Conservation (phyloP, 305 asterid species). For the Stenogyne calaminthoides region DNA sequence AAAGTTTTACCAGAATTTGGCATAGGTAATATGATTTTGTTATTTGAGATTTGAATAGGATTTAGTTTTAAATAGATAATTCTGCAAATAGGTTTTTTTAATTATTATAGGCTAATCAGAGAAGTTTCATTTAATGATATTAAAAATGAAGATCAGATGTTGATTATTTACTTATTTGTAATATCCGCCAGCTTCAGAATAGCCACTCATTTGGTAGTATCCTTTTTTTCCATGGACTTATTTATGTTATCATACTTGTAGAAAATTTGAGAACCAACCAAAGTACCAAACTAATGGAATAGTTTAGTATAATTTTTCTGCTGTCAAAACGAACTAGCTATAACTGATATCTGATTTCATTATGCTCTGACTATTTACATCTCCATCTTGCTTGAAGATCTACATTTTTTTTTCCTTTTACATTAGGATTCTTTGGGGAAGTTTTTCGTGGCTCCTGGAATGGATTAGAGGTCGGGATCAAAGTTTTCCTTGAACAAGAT, state of each 20-base stretch:
- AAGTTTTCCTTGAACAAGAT: constrained; percentile 94
- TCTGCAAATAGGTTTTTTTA: not conserved
- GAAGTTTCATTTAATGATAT: constrained; percentile 17
- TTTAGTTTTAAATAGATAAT: constrained; percentile 17
- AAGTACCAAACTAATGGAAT: constrained; percentile 4
- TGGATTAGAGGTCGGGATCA: constrained; percentile 89
- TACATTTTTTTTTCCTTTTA: constrained; percentile 12
- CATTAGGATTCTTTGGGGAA: constrained; percentile 93
- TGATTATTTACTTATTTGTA: not conserved
- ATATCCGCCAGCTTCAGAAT: too few species aligned
- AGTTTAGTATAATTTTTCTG: not conserved
- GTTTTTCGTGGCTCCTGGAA: constrained; percentile 98
- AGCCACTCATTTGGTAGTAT: not conserved
- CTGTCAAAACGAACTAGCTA: not conserved
- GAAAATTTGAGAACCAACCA: not conserved
- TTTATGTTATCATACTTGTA: not conserved
- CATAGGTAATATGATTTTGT: not conserved
- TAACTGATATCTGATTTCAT: not conserved
- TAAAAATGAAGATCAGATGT: not conserved
- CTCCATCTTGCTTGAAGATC: constrained; percentile 12
- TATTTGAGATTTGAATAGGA: not conserved
- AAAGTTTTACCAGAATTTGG: constrained; percentile 14
- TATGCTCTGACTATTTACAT: constrained; percentile 15
- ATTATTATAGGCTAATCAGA: constrained; percentile 10
- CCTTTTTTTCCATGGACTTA: not conserved